Evolutionary conservation across 768 basidiomycete species (phyloP).

Genomic region (Rhodotorula paludigena): DNA sequence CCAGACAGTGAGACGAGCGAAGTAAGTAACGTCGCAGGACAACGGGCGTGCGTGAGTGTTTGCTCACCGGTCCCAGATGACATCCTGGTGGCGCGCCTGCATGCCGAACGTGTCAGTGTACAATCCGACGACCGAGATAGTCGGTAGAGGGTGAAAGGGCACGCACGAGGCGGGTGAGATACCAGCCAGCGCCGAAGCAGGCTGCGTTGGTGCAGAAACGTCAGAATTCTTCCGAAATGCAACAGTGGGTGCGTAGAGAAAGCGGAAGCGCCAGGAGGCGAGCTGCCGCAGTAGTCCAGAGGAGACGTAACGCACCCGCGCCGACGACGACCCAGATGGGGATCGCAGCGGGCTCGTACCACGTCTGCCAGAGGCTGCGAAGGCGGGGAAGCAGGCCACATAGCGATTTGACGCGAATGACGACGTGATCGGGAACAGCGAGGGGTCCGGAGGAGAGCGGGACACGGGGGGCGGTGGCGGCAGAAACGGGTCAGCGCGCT

Average conservation of each 20-base stretch:
- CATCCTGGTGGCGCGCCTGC: no score
- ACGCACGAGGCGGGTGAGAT: neutral
- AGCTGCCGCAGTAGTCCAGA: neutral
- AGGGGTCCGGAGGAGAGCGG: neutral
- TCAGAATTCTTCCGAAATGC: no score
- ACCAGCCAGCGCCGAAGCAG: conserved; percentile 28
- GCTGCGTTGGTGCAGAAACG: neutral
- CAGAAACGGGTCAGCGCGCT: neutral
- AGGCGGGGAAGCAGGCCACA: no score
- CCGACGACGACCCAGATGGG: conserved; percentile 36
- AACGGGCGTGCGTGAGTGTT: neutral
- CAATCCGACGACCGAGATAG: no score
- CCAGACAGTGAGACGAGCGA: no score
- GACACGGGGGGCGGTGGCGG: neutral
- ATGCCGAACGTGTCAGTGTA: no score
- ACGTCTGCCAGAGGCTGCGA: conserved; percentile 9
- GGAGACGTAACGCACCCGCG: neutral
- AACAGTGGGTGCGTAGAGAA: no score
- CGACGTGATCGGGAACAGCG: neutral
- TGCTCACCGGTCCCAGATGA: neutral
- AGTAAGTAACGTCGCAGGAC: no score
- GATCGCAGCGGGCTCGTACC: conserved; percentile 33
- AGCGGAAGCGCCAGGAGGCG: neutral
- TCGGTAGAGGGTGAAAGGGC: no score
- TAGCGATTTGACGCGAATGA: no score